A percentile compares a stretch with the other conserved stretches of the same genome.
These are phyloP conservation scores for Mycena sp. DNA, from an alignment of 1,284 basidiomycete genomes.

Conservation along the genomic window DNA sequence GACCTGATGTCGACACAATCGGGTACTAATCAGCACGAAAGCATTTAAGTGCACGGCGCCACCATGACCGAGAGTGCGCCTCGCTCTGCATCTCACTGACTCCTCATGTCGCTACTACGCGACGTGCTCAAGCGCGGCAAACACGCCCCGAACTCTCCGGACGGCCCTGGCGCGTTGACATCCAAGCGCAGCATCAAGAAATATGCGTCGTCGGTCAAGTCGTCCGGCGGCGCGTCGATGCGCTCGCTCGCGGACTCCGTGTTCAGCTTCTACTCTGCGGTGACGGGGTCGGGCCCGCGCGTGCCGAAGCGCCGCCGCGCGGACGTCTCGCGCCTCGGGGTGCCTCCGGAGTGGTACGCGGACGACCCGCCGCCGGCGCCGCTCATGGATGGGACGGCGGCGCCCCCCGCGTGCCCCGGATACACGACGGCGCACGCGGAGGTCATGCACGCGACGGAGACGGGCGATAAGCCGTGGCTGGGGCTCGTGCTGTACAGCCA, in stretches of 20 bases:
- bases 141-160: not conserved
- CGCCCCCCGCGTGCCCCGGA: not conserved
- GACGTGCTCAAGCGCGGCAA: slow-evolving; percentile 22
- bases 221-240: slow-evolving; percentile 25
- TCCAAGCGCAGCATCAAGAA: slow-evolving; percentile 25
- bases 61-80: not conserved
- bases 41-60: not conserved
- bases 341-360: slow-evolving; percentile 22
- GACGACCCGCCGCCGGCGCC: slow-evolving; percentile 20
- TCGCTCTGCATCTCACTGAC: not conserved
- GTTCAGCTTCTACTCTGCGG: slow-evolving; percentile 24
- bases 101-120: slow-evolving; percentile 26
- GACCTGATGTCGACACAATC: no score
- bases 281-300: slow-evolving; percentile 18
- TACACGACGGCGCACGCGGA: slow-evolving; percentile 10
- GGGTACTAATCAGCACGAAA: no score
- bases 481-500: slow-evolving; percentile 29
- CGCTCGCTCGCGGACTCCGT: slow-evolving; percentile 27
- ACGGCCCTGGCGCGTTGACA: not conserved
- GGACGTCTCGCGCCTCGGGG: slow-evolving; percentile 24
- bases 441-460: slow-evolving; percentile 9
- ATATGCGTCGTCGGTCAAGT: slow-evolving; percentile 25
- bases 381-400: slow-evolving; percentile 21
- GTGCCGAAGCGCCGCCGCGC: slow-evolving; percentile 25
- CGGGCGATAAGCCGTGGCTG: slow-evolving; percentile 18